These are phyloP conservation scores for Thyridium curvatum DNA, from an alignment of 2,329 filamentous ascomycete genomes.

Conservation along the genomic window DNA sequence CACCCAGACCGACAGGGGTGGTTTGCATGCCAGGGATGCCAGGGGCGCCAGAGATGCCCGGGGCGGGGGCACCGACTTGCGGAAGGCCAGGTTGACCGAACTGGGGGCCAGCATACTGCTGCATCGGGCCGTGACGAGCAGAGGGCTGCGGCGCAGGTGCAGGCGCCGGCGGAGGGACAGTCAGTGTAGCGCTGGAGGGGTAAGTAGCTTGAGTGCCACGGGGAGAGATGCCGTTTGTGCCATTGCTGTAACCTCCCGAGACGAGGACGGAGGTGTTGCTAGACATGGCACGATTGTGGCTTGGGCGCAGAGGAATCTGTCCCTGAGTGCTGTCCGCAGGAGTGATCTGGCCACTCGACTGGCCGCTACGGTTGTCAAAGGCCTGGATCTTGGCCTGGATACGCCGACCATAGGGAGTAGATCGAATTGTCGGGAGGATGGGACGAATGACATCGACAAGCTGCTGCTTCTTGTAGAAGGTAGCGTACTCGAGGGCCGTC, in stretches of 20 bases:
- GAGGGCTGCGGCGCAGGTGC: slow-evolving; percentile 6
- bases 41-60: slow-evolving; percentile 1
- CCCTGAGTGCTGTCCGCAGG: slow-evolving; percentile 47
- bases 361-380: slow-evolving; percentile 40
- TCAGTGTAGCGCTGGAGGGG: slow-evolving; percentile 21
- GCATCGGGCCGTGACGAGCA: slow-evolving; percentile 1
- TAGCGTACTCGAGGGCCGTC: slow-evolving; percentile 84
- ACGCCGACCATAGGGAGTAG: slow-evolving; percentile 89
- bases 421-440: slow-evolving; percentile 75
- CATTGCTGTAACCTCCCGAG: slow-evolving; percentile 22
- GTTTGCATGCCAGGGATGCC: too few species aligned
- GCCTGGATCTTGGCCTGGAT: slow-evolving; percentile 81
- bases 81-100: slow-evolving; percentile 7
- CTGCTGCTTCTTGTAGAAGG: slow-evolving; percentile 63
- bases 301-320: slow-evolving; percentile 43
- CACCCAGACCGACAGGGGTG: neutral
- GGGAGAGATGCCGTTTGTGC: slow-evolving; percentile 15
- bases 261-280: slow-evolving; percentile 29
- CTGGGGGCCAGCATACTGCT: slow-evolving; percentile 10
- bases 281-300: slow-evolving; percentile 34
- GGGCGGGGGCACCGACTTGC: neutral
- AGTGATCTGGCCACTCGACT: slow-evolving; percentile 40
- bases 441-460: slow-evolving; percentile 83
- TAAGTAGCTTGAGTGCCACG: slow-evolving; percentile 29
- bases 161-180: slow-evolving; percentile 16